Base-by-base conservation (phyloP, 805 yeast genomes). In the Kuraishia piskuri region DNA sequence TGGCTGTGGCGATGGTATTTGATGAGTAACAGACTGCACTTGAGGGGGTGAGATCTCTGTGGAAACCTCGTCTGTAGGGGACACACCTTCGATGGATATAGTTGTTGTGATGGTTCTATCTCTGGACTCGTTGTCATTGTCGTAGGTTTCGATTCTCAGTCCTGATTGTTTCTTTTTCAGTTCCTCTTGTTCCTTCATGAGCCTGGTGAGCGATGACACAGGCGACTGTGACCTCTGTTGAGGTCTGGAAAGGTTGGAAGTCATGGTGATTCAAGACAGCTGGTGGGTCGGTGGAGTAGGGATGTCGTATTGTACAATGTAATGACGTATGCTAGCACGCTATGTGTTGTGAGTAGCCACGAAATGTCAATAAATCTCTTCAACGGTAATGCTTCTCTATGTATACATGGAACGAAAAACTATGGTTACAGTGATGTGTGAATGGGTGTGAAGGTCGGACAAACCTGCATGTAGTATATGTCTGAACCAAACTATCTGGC, bases 141-240 rank as follows among this genome's bases (percentile, higher is more conserved):
- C 47, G 52, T 55, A 53, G 12, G 61, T 50, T 49, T 57, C 58
- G 22, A 59, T 49, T 17, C 61, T 57, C 21, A 59, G 53, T n/a
- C 53, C 57, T 7, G 62, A 54, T 4, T 62, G 57, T 10, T 59
- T 50, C 8, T 56, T 40, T 1, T 62, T 57, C 47, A 44, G 53
- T 19, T 49, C 53, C 26, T 54, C 57, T 47, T 63, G 68, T 53
- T 65, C 69, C 46, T 67, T 62, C 52, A 69, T 67, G 52, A 69
- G 60, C 53, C 63, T 63, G 10, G 73, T 68, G 52, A 70, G 61
- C 20, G 71, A 65, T 8, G 71, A 67, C 48, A 68, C 54, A 20
- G 56, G 56, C 22, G 55, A 47, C 26, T 50, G 45, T 19, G 49
- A 47, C 23, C 49, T 22, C 24, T 45, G 24, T 21, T 21, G 48